Conservation (phyloP, 2,329 filamentous ascomycete species). For the Parafenestella ontariensis region DNA sequence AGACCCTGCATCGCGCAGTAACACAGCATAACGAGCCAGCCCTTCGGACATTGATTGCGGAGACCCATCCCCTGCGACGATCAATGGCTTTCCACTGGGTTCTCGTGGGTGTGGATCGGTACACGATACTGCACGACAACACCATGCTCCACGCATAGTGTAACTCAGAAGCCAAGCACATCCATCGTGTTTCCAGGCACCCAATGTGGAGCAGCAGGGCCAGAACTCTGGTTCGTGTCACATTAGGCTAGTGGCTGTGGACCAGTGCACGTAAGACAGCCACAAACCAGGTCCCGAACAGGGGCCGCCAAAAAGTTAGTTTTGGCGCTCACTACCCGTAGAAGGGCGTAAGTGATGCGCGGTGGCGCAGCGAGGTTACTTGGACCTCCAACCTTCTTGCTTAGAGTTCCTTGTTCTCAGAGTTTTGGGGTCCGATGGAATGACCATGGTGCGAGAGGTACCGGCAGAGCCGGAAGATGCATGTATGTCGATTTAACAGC, state of each 20-base stretch:
- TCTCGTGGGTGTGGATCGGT: not conserved
- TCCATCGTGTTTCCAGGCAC: constrained; percentile 1
- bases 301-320: not conserved
- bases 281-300: constrained; percentile 1
- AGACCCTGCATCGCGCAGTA: constrained; percentile 6
- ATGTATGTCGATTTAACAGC: constrained; percentile 1
- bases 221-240: constrained; percentile 6
- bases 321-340: not conserved
- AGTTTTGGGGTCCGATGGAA: no score
- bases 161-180: not conserved
- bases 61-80: constrained; percentile 15
- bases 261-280: constrained; percentile 3
- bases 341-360: not conserved
- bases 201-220: constrained; percentile 1
- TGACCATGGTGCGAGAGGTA: not conserved
- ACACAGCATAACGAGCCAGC: not conserved
- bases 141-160: not conserved
- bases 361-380: constrained; percentile 6
- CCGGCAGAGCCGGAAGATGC: not conserved
- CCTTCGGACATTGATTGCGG: constrained; percentile 15
- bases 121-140: constrained; percentile 6
- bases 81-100: not conserved
- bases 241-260: constrained; percentile 3
- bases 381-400: constrained; percentile 1
- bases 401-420: not conserved